phyloP scores from a whole-genome alignment of 2,329 filamentous ascomycete genomes.

The Colletotrichum eremochloae region DNA sequence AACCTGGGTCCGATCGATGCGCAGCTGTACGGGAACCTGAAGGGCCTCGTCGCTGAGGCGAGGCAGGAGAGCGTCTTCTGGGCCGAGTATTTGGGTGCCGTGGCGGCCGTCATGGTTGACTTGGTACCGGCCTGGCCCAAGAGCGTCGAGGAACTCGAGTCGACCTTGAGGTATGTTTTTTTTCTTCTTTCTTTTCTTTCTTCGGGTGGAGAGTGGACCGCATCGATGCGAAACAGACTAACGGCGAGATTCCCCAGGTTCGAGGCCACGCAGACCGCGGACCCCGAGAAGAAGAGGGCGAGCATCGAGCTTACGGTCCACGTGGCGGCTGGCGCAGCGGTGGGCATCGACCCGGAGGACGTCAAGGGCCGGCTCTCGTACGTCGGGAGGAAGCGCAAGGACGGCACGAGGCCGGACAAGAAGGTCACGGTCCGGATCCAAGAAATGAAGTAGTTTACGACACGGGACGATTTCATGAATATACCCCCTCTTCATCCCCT shows the following conservation, averaged over 20 bases:
- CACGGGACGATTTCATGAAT: slow-evolving; percentile 4
- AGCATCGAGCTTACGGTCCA: slow-evolving; percentile 53
- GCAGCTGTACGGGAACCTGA: slow-evolving; percentile 58
- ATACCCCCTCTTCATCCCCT: not conserved
- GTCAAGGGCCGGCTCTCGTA: slow-evolving; percentile 44
- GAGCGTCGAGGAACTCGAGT: slow-evolving; percentile 50
- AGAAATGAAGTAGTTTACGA: slow-evolving; percentile 31
- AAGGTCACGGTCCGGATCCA: slow-evolving; percentile 41
- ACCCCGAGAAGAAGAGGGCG: slow-evolving; percentile 52
- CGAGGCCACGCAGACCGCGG: slow-evolving; percentile 43
- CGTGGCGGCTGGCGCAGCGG: slow-evolving; percentile 48
- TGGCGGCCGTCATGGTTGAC: slow-evolving; percentile 59
- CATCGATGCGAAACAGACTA: slow-evolving; percentile 18
- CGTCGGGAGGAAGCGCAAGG: slow-evolving; percentile 41
- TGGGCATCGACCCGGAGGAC: slow-evolving; percentile 51
- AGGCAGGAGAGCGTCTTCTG: slow-evolving; percentile 61
- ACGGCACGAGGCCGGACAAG: slow-evolving; percentile 39
- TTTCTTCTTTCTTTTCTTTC: not conserved
- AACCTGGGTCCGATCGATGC: slow-evolving; percentile 65
- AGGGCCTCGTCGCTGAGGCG: slow-evolving; percentile 55
- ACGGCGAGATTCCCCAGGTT: slow-evolving; percentile 41
- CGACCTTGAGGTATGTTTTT: slow-evolving; percentile 57
- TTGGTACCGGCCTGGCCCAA: slow-evolving; percentile 59
- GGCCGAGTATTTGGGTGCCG: slow-evolving; percentile 66
- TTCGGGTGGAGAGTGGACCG: not conserved